Evolutionary conservation across 2,329 filamentous ascomycete genomes (phyloP).

Genomic region (Cercospora zeina): DNA sequence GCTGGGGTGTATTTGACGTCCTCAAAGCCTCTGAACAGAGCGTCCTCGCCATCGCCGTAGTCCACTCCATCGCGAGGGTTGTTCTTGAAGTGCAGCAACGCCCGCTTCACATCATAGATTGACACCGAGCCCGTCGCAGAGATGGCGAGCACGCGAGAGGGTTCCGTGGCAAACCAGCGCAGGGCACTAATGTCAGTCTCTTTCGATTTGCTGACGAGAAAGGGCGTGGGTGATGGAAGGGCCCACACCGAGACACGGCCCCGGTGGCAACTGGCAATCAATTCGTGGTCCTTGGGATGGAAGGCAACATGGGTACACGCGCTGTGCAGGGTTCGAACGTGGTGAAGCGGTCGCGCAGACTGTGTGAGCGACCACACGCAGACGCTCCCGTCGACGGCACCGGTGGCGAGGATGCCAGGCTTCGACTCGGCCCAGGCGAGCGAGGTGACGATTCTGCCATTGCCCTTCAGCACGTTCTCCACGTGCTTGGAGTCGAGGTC

Average conservation of each 20-base stretch:
- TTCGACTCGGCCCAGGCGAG: conserved; percentile 25
- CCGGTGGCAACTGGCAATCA: conserved; percentile 24
- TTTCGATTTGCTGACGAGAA: conserved; percentile 17
- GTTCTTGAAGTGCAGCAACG: conserved; percentile 16
- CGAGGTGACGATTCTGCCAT: conserved; percentile 29
- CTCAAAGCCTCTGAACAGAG: conserved; percentile 29
- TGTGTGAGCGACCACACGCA: conserved; percentile 30
- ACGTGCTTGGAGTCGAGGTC: conserved; percentile 24
- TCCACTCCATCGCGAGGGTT: background rate
- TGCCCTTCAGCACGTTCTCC: conserved; percentile 26
- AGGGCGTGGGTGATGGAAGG: conserved; percentile 19
- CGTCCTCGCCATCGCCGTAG: conserved; percentile 25
- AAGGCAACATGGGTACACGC: conserved; percentile 27
- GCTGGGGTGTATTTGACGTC: conserved; percentile 23
- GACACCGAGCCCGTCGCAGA: conserved; percentile 17
- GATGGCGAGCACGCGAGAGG: conserved; percentile 18
- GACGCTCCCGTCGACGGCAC: conserved; percentile 29
- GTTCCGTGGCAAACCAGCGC: conserved; percentile 21
- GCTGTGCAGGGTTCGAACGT: conserved; percentile 24
- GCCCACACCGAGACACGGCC: conserved; percentile 21
- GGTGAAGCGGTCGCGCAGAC: conserved; percentile 24
- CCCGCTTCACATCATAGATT: conserved; percentile 19
- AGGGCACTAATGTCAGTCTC: conserved; percentile 18
- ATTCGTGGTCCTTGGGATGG: conserved; percentile 15
- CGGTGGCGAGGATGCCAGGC: conserved; percentile 25